Percentiles rank a stretch among this genome's conserved stretches.
These are phyloP conservation scores for Fraxinus ornus DNA, from an alignment of 305 asterid genomes.

Conservation along the genomic window DNA sequence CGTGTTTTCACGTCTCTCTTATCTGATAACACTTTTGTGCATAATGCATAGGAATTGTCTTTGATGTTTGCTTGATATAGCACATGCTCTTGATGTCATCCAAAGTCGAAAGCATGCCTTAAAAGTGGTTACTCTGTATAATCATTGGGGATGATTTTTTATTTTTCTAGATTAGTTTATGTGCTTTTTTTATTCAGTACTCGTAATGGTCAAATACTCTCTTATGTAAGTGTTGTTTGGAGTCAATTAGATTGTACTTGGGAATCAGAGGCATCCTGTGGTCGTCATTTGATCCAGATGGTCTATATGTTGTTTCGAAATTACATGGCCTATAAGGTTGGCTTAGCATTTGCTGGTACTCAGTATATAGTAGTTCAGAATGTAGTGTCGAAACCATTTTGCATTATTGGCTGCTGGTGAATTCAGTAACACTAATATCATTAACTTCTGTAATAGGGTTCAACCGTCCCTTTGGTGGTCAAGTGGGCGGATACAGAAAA, in stretches of 20 bases:
- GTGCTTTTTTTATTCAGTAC: not conserved
- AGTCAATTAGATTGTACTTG: not conserved
- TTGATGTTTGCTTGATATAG: not conserved
- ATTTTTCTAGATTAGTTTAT: constrained; percentile 2
- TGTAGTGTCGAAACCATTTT: not conserved
- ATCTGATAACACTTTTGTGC: not conserved
- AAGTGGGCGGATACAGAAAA: constrained; percentile 99
- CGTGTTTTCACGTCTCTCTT: not conserved
- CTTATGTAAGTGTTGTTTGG: not conserved
- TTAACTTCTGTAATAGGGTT: constrained; percentile 49
- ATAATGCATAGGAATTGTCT: constrained; percentile 15
- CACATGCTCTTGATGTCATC: not conserved
- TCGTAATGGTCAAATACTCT: not conserved
- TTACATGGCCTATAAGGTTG: not conserved
- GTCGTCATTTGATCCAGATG: not conserved
- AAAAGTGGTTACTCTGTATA: not conserved
- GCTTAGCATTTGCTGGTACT: not conserved
- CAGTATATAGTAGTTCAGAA: not conserved
- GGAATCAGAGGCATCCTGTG: not conserved
- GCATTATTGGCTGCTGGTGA: not conserved
- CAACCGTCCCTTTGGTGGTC: constrained; percentile 83
- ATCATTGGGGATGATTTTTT: not conserved
- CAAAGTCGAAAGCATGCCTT: not conserved
- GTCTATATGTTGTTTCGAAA: not conserved
- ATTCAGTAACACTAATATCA: constrained; percentile 16